phyloP scores from a whole-genome alignment of 768 basidiomycete species.

The Russula dissimulans region DNA sequence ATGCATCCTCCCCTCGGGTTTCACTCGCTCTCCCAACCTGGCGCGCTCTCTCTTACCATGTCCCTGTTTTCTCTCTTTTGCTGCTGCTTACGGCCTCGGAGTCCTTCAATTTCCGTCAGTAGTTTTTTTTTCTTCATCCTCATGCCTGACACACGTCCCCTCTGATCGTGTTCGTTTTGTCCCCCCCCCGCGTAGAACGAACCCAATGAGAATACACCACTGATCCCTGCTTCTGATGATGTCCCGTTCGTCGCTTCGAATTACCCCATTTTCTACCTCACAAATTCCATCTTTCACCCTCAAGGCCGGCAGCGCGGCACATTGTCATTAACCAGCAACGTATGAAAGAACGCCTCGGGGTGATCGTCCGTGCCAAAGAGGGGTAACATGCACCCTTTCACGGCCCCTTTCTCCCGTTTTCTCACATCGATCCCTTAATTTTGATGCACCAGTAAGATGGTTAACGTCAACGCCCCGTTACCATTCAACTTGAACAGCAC shows the following conservation, averaged over 20 bases:
- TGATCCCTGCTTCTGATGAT: constrained; percentile 27
- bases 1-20: no score
- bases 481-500: constrained; percentile 54
- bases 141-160: no score
- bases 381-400: constrained; percentile 31
- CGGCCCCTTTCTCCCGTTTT: neutral
- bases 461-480: constrained; percentile 50
- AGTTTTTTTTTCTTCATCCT: neutral
- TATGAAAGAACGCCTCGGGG: constrained; percentile 41
- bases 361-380: constrained; percentile 53
- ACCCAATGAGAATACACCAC: constrained; percentile 27
- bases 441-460: constrained; percentile 47
- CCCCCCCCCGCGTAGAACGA: constrained; percentile 17
- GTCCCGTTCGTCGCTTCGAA: constrained; percentile 20
- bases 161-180: neutral
- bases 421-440: neutral
- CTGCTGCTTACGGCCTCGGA: constrained; percentile 22
- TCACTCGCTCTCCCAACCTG: neutral
- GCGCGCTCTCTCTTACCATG: constrained; percentile 10
- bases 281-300: neutral
- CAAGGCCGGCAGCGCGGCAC: constrained; percentile 9
- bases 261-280: no score
- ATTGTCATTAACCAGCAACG: constrained; percentile 38
- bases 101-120: neutral
- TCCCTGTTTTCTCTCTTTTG: constrained; percentile 20